Percentiles rank a stretch among this genome's conserved stretches.
phyloP scores from a whole-genome alignment of 306 rosid species.

The Senna siamea region DNA sequence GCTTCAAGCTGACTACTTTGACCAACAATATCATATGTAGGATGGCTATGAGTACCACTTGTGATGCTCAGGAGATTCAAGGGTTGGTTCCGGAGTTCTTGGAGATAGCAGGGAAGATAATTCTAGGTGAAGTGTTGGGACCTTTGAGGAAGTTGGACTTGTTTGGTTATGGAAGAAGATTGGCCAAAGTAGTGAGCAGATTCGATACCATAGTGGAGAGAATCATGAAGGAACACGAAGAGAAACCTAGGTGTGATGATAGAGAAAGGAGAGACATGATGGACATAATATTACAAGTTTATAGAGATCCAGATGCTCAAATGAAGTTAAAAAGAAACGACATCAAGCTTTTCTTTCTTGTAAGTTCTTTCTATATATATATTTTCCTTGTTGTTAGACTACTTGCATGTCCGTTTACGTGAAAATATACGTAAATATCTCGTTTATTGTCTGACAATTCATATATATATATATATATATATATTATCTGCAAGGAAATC shows the following conservation, averaged over 20 bases:
- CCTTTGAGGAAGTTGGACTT: conserved; percentile 45
- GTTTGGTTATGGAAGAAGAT: conserved; percentile 44
- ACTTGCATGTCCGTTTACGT: no score
- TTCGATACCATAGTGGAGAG: conserved; percentile 47
- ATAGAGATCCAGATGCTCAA: conserved; percentile 36
- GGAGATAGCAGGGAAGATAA: conserved; percentile 39
- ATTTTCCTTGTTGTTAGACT: no score
- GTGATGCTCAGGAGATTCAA: conserved; percentile 45
- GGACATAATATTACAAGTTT: conserved; percentile 46
- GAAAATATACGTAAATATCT: no score
- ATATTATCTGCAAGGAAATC: conserved; percentile 18
- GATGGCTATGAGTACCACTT: conserved; percentile 45
- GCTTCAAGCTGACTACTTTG: conserved; percentile 5
- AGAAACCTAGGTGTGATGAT: conserved; percentile 20
- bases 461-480: no score
- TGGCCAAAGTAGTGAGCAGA: conserved; percentile 6
- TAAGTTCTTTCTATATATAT: conserved; percentile 21
- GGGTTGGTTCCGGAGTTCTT: conserved; percentile 19
- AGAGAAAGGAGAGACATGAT: conserved; percentile 32
- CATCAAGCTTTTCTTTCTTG: conserved; percentile 46
- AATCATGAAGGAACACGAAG: conserved; percentile 47
- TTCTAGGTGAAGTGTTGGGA: conserved; percentile 44
- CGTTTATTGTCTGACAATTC: no score
- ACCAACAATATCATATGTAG: conserved; percentile 42
- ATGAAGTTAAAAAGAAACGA: conserved; percentile 42